Base-by-base conservation (phyloP, 345 rosid genomes). In the Sisymbrium altissimum region DNA sequence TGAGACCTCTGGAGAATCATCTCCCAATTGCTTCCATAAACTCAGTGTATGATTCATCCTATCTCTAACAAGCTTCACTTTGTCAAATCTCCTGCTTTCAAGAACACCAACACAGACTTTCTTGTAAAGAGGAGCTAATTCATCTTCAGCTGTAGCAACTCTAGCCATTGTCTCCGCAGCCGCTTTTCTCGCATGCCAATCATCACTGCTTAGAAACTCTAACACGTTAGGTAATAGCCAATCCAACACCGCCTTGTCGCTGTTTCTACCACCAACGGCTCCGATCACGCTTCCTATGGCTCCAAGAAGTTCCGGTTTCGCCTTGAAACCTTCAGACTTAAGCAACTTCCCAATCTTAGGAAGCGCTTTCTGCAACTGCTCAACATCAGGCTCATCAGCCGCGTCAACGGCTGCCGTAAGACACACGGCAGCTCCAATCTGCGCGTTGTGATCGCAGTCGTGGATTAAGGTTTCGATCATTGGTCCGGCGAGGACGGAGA, bases 21-120 rank as follows among this genome's bases (percentile, higher is more conserved):
- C 72, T 70, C 81, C 77, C 64, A 91, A 86, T 18, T 76, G 87
- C 84, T 87, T 91, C 98, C 98, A 94, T 61, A 85, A 53, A 58
- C 83, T 84, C 84, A 94, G 62, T 13, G 90, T 81, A 60, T 81
- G 86, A 78, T 85, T 91, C 97, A 94, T 91, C 0, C 90, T 87
- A 82, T 94, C 98, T 29, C 98, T 83, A 35, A 94, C 98, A 68
- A 86, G 77, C 74, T 91, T 94, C 14, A 94, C 88, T 90, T 91
- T 94, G 76, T 94, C 98, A 77, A 91, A 94, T 66, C 91, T 83
- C 68, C 89, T 86, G 65, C 72, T 83, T 78, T 83, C 89, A 9
- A 92, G 79, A 76, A 84, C 78, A 59, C 58, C 45, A 68, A 89
- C 58, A 64, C 86, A 88, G 3, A 81, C 45, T 17, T 75, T 80